Conservation (phyloP, 148 eudicot species). For the Polygonum maritimum region DNA sequence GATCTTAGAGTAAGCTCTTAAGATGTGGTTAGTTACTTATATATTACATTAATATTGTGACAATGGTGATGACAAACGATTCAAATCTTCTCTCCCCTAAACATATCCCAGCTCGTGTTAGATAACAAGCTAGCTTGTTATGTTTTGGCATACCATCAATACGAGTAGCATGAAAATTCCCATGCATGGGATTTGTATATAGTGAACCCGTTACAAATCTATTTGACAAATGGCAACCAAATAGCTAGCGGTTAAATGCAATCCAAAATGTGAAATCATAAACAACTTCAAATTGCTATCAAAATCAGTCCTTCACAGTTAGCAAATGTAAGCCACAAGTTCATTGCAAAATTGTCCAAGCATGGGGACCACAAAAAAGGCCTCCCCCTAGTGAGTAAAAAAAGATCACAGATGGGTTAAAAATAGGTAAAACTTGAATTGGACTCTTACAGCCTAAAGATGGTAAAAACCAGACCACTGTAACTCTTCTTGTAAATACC, state of each 20-base stretch:
- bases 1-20: neutral
- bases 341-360: neutral
- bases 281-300: neutral
- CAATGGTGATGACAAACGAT: no score
- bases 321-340: conserved; percentile 1
- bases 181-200: neutral
- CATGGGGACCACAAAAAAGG: neutral
- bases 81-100: no score
- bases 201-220: conserved; percentile 1
- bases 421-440: neutral
- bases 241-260: conserved; percentile 4
- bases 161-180: neutral
- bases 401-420: neutral
- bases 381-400: neutral
- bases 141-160: neutral
- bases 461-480: neutral
- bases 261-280: neutral
- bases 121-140: neutral
- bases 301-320: conserved; percentile 6
- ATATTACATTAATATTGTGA: no score
- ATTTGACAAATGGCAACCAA: neutral
- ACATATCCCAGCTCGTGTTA: no score
- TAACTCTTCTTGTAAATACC: neutral
- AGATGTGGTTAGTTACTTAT: neutral
- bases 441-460: neutral